Conservation (phyloP, 257 asterid species). For the Solanum rostratum region DNA sequence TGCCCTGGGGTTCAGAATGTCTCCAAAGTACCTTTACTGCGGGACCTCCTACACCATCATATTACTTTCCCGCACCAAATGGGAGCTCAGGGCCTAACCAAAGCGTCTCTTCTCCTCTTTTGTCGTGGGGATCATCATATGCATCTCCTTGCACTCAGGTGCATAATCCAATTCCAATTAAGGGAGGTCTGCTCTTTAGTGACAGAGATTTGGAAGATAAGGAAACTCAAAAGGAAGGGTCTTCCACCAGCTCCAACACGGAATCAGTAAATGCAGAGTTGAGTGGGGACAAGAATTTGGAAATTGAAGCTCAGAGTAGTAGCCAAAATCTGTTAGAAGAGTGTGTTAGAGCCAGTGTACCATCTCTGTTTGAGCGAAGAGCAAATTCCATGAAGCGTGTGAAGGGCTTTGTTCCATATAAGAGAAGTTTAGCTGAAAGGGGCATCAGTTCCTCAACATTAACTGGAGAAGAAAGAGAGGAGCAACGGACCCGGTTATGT, state of each 20-base stretch:
- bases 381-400: slow-evolving; percentile 20
- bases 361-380: slow-evolving; percentile 10
- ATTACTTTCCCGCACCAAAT: not conserved
- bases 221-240: slow-evolving; percentile 32
- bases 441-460: slow-evolving; percentile 16
- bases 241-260: slow-evolving; percentile 33
- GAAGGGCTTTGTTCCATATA: slow-evolving; percentile 77
- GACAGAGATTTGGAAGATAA: slow-evolving; percentile 14
- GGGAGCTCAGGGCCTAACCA: not conserved
- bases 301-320: slow-evolving; percentile 16
- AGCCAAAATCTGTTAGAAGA: not conserved
- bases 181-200: slow-evolving; percentile 9
- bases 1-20: slow-evolving; percentile 6
- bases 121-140: slow-evolving; percentile 30
- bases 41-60: slow-evolving; percentile 2
- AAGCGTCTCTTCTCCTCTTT: not conserved
- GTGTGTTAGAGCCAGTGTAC: slow-evolving; percentile 21
- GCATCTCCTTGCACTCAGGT: slow-evolving; percentile 21
- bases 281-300: slow-evolving; percentile 7
- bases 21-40: slow-evolving; percentile 4
- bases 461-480: slow-evolving; percentile 41
- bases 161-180: slow-evolving; percentile 49
- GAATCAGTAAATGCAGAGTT: slow-evolving; percentile 21
- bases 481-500: slow-evolving; percentile 46
- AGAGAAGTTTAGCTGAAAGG: slow-evolving; percentile 47